Conservation (phyloP, 306 rosid species). For the Medicago truncatula region DNA sequence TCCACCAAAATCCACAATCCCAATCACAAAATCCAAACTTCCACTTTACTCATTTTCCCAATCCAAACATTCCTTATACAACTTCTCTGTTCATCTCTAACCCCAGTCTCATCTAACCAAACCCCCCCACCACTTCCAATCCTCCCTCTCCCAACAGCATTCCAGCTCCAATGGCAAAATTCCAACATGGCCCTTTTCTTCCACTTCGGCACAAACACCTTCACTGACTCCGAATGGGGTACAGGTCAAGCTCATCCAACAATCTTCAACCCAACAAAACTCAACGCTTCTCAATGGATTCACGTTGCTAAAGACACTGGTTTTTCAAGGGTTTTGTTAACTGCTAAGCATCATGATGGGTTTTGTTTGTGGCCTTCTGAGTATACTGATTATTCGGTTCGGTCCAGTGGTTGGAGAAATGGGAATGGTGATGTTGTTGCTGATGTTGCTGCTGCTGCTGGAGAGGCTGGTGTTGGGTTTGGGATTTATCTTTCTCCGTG, state of each 20-base stretch:
- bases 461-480: constrained; percentile 62
- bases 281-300: constrained; percentile 85
- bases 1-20: neutral
- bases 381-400: constrained; percentile 76
- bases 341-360: constrained; percentile 92
- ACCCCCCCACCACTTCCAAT: constrained; percentile 83
- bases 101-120: constrained; percentile 5
- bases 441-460: constrained; percentile 74
- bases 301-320: constrained; percentile 73
- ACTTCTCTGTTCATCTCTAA: neutral
- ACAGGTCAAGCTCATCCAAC: constrained; percentile 63
- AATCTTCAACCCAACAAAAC: constrained; percentile 64
- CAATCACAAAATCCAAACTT: constrained; percentile 25
- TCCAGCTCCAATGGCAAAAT: constrained; percentile 90
- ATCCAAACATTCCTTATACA: constrained; percentile 39
- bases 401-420: constrained; percentile 66
- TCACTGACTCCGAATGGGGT: constrained; percentile 88
- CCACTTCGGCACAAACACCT: constrained; percentile 93
- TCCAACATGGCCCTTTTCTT: constrained; percentile 76
- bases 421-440: constrained; percentile 81
- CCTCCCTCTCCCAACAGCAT: constrained; percentile 73
- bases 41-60: constrained; percentile 33
- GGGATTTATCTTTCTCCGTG: constrained; percentile 96
- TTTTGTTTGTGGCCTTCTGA: constrained; percentile 93
- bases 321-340: constrained; percentile 66